These are phyloP conservation scores for Neostapfia colusana DNA, from an alignment of 176 grass and related monocot genomes.

Conservation along the genomic window DNA sequence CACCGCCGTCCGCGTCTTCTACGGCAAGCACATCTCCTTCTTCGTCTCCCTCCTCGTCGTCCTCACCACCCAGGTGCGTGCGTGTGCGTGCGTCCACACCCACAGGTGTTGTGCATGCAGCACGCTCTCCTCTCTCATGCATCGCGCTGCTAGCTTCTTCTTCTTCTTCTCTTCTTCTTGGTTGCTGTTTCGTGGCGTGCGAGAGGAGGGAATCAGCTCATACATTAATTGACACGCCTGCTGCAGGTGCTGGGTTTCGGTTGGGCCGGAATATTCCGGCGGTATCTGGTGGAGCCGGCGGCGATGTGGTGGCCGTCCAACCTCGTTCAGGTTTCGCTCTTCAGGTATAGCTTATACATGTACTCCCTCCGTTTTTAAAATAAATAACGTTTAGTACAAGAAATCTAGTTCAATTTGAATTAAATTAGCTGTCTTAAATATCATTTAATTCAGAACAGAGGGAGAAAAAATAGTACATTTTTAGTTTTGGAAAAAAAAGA, in stretches of 20 bases:
- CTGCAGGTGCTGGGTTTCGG: constrained; percentile 80
- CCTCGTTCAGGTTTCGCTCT: constrained; percentile 92
- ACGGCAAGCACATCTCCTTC: constrained; percentile 77
- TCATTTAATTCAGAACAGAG: too few species aligned
- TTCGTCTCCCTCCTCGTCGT: constrained; percentile 88
- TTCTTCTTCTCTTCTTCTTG: not conserved
- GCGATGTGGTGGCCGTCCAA: constrained; percentile 98
- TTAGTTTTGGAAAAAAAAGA: not conserved
- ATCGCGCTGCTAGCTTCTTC: too few species aligned
- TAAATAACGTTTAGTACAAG: too few species aligned
- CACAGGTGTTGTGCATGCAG: too few species aligned
- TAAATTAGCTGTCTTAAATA: too few species aligned
- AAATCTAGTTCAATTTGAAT: too few species aligned
- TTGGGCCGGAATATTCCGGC: constrained; percentile 96
- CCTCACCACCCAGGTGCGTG: constrained; percentile 73
- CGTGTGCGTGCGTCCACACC: too few species aligned
- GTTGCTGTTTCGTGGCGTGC: not conserved
- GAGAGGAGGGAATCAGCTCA: not conserved
- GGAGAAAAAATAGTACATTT: too few species aligned
- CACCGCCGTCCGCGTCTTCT: constrained; percentile 87
- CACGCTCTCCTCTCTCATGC: too few species aligned
- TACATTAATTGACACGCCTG: too few species aligned
- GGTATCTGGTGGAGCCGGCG: constrained; percentile 88
- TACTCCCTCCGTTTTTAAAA: too few species aligned
- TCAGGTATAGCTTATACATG: constrained; percentile 66